phyloP scores from a whole-genome alignment of 129 eudicot species.

The Ambrosia artemisiifolia region DNA sequence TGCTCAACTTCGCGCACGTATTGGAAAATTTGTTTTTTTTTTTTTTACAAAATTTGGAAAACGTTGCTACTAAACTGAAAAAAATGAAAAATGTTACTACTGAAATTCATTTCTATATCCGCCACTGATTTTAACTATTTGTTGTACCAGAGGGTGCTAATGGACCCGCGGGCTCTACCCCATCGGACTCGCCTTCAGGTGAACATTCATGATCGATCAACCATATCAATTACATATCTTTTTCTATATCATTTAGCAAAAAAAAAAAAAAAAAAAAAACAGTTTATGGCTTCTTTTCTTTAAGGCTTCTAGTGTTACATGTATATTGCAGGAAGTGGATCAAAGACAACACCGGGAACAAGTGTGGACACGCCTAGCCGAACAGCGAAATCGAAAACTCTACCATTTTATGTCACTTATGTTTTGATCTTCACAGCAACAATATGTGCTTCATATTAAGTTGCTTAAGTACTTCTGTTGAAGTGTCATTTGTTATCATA shows the following conservation, averaged over 20 bases:
- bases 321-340: slow-evolving; percentile 15
- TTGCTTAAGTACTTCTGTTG: not conserved
- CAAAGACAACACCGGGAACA: slow-evolving; percentile 31
- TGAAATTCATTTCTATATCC: too few species aligned
- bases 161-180: slow-evolving; percentile 23
- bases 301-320: not conserved
- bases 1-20: too few species aligned
- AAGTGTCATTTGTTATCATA: not conserved
- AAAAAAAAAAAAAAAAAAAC: too few species aligned
- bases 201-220: not conserved
- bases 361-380: slow-evolving; percentile 4
- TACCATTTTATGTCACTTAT: slow-evolving; percentile 11
- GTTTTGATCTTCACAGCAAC: slow-evolving; percentile 14
- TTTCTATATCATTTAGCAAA: not conserved
- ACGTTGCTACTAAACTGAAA: too few species aligned
- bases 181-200: slow-evolving; percentile 26
- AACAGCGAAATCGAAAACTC: not conserved
- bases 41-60: too few species aligned
- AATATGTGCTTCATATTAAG: not conserved
- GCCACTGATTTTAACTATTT: too few species aligned
- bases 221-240: not conserved
- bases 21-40: too few species aligned
- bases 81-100: too few species aligned
- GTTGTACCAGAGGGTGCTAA: slow-evolving; percentile 21
- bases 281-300: not conserved